phyloP scores from a whole-genome alignment of 768 basidiomycete genomes.

The Leccinum longicurvipes region DNA sequence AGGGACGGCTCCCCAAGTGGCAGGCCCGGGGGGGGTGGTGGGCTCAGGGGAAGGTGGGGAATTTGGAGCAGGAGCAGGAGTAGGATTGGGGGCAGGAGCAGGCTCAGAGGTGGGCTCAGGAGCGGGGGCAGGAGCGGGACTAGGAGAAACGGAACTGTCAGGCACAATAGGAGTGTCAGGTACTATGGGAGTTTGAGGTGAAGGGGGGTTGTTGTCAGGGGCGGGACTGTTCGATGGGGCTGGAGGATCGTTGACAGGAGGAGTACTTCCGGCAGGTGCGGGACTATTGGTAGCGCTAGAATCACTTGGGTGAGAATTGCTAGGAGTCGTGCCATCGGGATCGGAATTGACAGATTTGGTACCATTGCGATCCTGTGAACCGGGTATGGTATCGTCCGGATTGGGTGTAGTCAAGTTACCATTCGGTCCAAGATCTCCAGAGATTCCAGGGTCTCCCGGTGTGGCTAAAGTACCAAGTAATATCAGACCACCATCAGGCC shows the following conservation, averaged over 20 bases:
- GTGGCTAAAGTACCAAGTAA: not conserved
- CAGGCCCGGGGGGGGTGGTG: too few species aligned
- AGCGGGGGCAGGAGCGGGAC: not conserved
- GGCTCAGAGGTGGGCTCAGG: too few species aligned
- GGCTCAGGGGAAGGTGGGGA: too few species aligned
- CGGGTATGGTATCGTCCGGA: not conserved
- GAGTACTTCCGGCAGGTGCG: too few species aligned
- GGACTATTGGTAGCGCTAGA: not conserved
- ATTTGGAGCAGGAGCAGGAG: too few species aligned
- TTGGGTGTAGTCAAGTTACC: not conserved
- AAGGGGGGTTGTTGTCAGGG: not conserved
- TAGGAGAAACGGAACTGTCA: too few species aligned
- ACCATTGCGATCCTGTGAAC: not conserved
- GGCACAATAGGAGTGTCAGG: not conserved
- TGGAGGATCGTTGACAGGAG: too few species aligned
- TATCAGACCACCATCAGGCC: not conserved
- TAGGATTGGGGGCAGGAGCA: too few species aligned
- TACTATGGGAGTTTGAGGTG: not conserved
- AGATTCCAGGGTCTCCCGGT: not conserved
- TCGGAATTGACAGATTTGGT: not conserved
- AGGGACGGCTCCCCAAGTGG: too few species aligned
- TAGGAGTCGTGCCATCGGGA: too few species aligned
- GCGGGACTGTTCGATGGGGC: too few species aligned
- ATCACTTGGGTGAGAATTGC: not conserved
- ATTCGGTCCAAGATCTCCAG: not conserved